These are phyloP conservation scores for Rutstroemia sp. DNA, from an alignment of 2,329 filamentous ascomycete genomes.

Conservation along the genomic window DNA sequence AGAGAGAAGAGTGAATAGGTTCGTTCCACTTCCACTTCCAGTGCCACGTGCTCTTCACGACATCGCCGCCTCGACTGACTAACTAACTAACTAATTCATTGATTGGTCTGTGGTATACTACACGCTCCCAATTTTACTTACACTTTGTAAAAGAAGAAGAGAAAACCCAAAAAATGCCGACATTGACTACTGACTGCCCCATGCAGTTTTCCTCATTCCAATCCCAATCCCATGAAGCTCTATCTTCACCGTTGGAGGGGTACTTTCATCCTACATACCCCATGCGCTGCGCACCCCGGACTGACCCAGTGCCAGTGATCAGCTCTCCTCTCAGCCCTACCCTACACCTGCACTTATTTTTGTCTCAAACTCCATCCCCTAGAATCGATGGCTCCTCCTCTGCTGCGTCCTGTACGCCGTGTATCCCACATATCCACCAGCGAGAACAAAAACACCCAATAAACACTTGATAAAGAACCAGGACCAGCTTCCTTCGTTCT, in stretches of 20 bases:
- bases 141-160: too few species aligned
- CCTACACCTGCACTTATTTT: neutral
- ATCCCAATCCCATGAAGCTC: too few species aligned
- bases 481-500: constrained; percentile 47
- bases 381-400: constrained; percentile 29
- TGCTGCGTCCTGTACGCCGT: constrained; percentile 63
- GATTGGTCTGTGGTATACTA: neutral
- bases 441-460: constrained; percentile 61
- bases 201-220: neutral
- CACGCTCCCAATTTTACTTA: neutral
- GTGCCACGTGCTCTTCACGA: neutral
- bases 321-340: neutral
- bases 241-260: too few species aligned
- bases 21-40: neutral
- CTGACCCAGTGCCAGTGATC: too few species aligned
- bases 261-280: too few species aligned
- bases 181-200: neutral
- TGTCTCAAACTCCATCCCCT: constrained; percentile 2
- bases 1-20: too few species aligned
- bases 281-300: too few species aligned
- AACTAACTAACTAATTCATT: neutral
- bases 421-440: constrained; percentile 76
- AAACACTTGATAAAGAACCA: constrained; percentile 80
- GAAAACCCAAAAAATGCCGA: too few species aligned
- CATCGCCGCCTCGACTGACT: too few species aligned